Evolutionary conservation across 106 monocot genomes (phyloP).

Genomic region (Amphibolis antarctica): DNA sequence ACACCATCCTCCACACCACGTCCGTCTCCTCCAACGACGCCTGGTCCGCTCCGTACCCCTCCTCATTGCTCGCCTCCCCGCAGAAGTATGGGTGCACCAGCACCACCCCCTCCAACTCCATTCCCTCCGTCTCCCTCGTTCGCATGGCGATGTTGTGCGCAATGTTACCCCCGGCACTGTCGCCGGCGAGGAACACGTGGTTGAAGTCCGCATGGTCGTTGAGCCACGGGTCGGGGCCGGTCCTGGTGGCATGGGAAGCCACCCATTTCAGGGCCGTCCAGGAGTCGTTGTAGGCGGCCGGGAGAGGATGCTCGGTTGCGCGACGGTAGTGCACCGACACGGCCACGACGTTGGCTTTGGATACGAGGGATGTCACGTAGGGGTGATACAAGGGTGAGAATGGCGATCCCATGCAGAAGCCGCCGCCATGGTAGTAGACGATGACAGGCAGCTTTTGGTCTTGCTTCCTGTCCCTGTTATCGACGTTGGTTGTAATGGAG

Average conservation of each 20-base stretch:
- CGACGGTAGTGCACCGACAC: conserved; percentile 51
- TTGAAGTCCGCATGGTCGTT: conserved; percentile 25
- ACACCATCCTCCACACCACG: conserved; percentile 22
- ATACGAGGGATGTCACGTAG: conserved; percentile 29
- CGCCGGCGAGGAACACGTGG: conserved; percentile 38
- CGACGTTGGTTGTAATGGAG: too few relatives aligned
- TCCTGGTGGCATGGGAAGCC: conserved; percentile 1
- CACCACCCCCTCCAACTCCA: conserved; percentile 28
- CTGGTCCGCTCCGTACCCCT: conserved; percentile 10
- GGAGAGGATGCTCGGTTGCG: conserved; percentile 46
- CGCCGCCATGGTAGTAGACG: conserved; percentile 51
- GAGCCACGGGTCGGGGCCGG: conserved; percentile 29
- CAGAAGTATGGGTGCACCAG: conserved; percentile 50
- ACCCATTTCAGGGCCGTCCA: conserved; percentile 35
- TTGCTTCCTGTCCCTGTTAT: too few relatives aligned
- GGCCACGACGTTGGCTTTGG: conserved; percentile 18
- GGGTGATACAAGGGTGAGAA: conserved; percentile 28
- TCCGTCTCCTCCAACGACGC: conserved; percentile 12
- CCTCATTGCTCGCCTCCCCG: conserved; percentile 25
- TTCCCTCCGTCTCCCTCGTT: not conserved
- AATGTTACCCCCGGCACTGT: conserved; percentile 50
- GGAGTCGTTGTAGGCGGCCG: conserved; percentile 38
- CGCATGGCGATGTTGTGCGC: conserved; percentile 34
- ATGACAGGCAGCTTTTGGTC: conserved; percentile 28
- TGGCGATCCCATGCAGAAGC: conserved; percentile 27